Evolutionary conservation across 208 protist genomes (phyloP), one percentile per base, ranked within the genome.

Genomic region (Leishmania turanica): DNA sequence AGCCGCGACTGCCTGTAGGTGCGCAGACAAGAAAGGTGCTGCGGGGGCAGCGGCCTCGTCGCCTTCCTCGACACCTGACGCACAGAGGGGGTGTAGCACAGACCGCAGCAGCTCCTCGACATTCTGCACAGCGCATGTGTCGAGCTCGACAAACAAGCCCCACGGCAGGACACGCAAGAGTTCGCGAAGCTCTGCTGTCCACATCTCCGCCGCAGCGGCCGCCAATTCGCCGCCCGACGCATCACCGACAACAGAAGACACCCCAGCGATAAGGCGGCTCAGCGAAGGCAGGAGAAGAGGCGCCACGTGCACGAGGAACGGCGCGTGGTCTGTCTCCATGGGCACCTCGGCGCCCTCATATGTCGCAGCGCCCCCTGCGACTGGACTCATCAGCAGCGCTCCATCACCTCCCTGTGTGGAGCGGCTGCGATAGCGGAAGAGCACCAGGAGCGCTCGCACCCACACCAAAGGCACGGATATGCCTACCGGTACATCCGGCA

Each of bases 361-460:
- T 19, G 34, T 54, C 1, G 70, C 13, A 15, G 62, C 24, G 31
- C 65, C 76, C 31, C 37, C 11, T 24, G 45, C 17, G 27, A 37
- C 49, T 24, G 81, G 62, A 53, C 68, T 84, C 37, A 2, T 17
- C 58, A n/a, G 21, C 45, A 8, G 34, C 45, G 54, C 21, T 42
- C 9, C 53, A 60, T 6, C 19, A 15, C 31, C 62, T 7, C 34
- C 72, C 21, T 62, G 34, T 11, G 37, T 37, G 37, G 21, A 15
- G 5, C 58, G 24, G 71, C 47, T 77, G 45, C 71, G 81, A 56
- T 82, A 85, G 72, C 82, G 82, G 42, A 85, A 79, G 31, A 85
- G 77, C 17, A 82, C 54, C 5, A 81, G 62, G 42, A 81, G 49
- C 7, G 77, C 82, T 24, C 82, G 82, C 9, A 79, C 62, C 77